Evolutionary conservation across 2,329 filamentous ascomycete genomes (phyloP).

Genomic region (Penicillium aurantiogriseum): DNA sequence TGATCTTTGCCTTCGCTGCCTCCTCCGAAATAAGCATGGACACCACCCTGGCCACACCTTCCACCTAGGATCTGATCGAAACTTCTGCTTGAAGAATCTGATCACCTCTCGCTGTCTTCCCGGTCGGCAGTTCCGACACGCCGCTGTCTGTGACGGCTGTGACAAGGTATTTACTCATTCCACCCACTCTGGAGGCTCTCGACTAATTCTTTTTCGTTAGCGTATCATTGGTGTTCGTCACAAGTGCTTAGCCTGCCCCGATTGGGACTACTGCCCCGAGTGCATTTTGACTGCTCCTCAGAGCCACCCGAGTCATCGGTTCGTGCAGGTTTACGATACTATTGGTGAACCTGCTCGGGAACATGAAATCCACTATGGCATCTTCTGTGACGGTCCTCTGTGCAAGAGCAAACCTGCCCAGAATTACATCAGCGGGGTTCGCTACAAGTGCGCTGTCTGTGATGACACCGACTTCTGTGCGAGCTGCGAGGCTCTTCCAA

Average conservation of each 20-base stretch:
- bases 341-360: slow-evolving; percentile 48
- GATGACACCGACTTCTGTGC: slow-evolving; percentile 94
- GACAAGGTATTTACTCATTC: slow-evolving; percentile 59
- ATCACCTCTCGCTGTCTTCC: slow-evolving; percentile 69
- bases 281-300: slow-evolving; percentile 68
- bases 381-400: slow-evolving; percentile 91
- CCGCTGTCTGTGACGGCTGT: slow-evolving; percentile 92
- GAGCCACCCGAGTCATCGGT: slow-evolving; percentile 80
- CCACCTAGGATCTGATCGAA: slow-evolving; percentile 50
- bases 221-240: slow-evolving; percentile 84
- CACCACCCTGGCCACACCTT: slow-evolving; percentile 90
- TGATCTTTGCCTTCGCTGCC: slow-evolving; percentile 85
- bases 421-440: slow-evolving; percentile 72
- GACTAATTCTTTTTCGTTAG: slow-evolving; percentile 33
- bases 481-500: slow-evolving; percentile 84
- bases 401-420: slow-evolving; percentile 58
- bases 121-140: slow-evolving; percentile 77
- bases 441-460: slow-evolving; percentile 97
- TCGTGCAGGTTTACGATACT: slow-evolving; percentile 80
- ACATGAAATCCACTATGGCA: slow-evolving; percentile 68
- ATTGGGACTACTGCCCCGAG: slow-evolving; percentile 89
- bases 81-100: slow-evolving; percentile 59
- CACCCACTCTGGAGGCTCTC: not conserved
- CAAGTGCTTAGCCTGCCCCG: slow-evolving; percentile 95
- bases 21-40: slow-evolving; percentile 72